Base-by-base conservation (phyloP, 768 basidiomycete species). In the Postia placenta region DNA sequence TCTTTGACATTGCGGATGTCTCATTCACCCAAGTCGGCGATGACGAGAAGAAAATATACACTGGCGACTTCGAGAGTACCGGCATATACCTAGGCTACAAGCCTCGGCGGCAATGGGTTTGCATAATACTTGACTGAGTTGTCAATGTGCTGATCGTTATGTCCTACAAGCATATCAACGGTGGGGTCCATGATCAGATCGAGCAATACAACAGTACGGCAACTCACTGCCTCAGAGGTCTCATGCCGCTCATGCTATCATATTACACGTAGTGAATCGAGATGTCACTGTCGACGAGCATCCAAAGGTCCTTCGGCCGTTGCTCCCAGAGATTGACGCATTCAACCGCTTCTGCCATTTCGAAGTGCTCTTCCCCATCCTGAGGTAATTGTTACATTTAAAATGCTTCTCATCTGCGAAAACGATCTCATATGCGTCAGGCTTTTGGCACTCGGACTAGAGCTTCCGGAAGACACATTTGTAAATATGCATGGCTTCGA, bases 141-240 rank as follows among this genome's bases (percentile, higher is more conserved):
- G n/a, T n/a, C n/a, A n/a, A n/a, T n/a, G n/a, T n/a, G n/a, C n/a
- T 33, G 15, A 27, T 27, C 20, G 45, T 14, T 45, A 6, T 17
- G 12, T 15, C 47, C 5, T 22, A 22, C 28, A 45, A 86, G 83
- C 77, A 79, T 45, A 76, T 85, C 39, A 79, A 78, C 33, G 73
- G 72, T 11, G 83, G 83, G 5, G 75, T 85, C 22, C 71, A 64
- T n/a, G 84, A 86, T 57, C 80, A 83, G 54, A 55, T 83, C 14
- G 83, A 85, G 56, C 69, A 76, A 42, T 85, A 85, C 56, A 81
- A 78, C 54, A 70, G 83, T 85, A n/a, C 27, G 42, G 53, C 7
- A 36, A 5, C 20, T 5, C n/a, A 12, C 30, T 5, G 6, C 15
- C 44, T n/a, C 1, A 26, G 1, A 2, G n/a, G n/a, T n/a, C n/a